Conservation (phyloP, 108 stramenopile genomes). For the Discostella stelligeroides region DNA sequence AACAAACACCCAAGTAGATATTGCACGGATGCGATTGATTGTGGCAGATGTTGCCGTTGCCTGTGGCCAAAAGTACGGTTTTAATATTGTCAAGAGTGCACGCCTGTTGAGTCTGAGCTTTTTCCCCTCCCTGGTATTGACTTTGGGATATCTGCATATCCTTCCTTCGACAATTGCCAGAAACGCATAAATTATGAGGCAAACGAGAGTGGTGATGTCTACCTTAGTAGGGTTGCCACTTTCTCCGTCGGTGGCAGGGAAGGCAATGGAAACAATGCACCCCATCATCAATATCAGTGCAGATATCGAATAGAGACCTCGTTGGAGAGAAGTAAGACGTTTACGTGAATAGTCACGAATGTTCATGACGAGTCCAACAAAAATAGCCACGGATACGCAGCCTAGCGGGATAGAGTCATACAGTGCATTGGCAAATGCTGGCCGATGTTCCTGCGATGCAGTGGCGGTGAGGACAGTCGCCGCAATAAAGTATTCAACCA, state of each 20-base stretch:
- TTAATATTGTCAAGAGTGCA: conserved; percentile 69
- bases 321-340: conserved; percentile 44
- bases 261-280: conserved; percentile 49
- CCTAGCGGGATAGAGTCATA: conserved; percentile 52
- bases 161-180: conserved; percentile 58
- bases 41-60: conserved; percentile 78
- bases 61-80: conserved; percentile 97
- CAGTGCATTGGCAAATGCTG: conserved; percentile 38
- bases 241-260: conserved; percentile 23
- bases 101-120: conserved; percentile 53
- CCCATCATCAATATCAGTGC: conserved; percentile 48
- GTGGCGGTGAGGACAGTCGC: conserved; percentile 46
- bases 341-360: conserved; percentile 47
- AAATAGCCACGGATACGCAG: conserved; percentile 30
- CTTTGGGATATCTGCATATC: conserved; percentile 48
- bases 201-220: conserved; percentile 41
- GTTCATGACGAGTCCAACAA: conserved; percentile 41
- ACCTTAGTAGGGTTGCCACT: conserved; percentile 32
- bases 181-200: conserved; percentile 41
- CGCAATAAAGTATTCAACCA: conserved; percentile 39
- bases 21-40: conserved; percentile 84
- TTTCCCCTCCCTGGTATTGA: conserved; percentile 37
- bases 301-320: conserved; percentile 44
- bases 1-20: conserved; percentile 93
- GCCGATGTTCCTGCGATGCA: conserved; percentile 4